phyloP scores from a whole-genome alignment of 1,284 basidiomycete species.

The Puccinia coronata region DNA sequence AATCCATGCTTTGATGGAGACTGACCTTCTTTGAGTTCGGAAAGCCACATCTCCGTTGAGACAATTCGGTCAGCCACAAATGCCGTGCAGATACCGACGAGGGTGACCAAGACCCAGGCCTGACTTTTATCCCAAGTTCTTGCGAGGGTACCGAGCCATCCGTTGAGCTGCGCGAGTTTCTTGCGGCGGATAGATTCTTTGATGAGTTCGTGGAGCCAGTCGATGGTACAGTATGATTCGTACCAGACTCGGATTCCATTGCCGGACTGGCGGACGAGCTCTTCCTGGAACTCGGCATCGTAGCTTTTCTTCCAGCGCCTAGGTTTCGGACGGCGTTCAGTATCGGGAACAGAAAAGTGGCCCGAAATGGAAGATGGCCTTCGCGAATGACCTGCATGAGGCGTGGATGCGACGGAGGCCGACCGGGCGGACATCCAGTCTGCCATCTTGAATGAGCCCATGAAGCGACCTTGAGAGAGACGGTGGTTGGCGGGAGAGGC shows the following conservation, averaged over 20 bases:
- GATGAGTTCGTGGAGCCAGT: constrained; percentile 60
- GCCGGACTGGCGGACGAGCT: constrained; percentile 28
- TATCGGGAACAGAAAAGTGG: background rate
- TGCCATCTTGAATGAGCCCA: constrained; percentile 13
- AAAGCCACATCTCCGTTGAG: constrained; percentile 83
- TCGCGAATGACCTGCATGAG: background rate
- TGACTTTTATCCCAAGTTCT: constrained; percentile 77
- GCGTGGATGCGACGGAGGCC: constrained; percentile 8
- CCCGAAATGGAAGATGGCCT: background rate
- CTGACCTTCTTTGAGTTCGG: constrained; percentile 82
- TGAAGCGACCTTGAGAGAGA: constrained; percentile 25
- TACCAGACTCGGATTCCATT: constrained; percentile 54
- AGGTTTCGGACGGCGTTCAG: constrained; percentile 6
- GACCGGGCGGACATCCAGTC: constrained; percentile 15
- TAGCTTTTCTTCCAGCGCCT: constrained; percentile 17
- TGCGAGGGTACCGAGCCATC: constrained; percentile 69
- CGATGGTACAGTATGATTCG: constrained; percentile 56
- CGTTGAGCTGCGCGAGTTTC: constrained; percentile 56
- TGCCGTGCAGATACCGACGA: constrained; percentile 73
- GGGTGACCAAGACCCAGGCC: constrained; percentile 87
- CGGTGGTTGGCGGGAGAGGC: constrained; percentile 6
- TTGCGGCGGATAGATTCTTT: constrained; percentile 59
- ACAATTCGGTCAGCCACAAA: constrained; percentile 83
- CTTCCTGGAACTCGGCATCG: constrained; percentile 38
- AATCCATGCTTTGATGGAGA: background rate